Base-by-base conservation (phyloP, 768 basidiomycete species). In the Trichaptum fuscoviolaceum region DNA sequence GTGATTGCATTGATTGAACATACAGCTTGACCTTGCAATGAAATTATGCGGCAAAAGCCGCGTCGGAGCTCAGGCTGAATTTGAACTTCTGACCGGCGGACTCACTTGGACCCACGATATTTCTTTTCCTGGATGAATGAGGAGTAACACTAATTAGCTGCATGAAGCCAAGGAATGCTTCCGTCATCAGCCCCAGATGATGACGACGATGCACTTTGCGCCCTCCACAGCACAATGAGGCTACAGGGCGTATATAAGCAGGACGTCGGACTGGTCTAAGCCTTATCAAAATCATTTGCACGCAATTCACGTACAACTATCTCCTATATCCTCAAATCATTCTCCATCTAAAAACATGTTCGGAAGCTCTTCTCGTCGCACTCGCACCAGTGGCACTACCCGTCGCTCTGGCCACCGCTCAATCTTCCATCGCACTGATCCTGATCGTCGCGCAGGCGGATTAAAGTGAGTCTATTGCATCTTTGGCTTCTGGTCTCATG, bases 391-490 rank as follows among this genome's bases (percentile, higher is more conserved):
- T 17, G 34, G 20, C 12, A 6, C 42, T 20, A 52, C 42, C 10
- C 3, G 42, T 2, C 35, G 66, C 4, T 3, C 62, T 18, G 58
- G 57, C 17, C 62, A 27, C 24, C 66, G 64, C 18, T 52, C 26
- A 17, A 64, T 52, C n/a, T 65, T 64, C 57, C 66, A 67, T 18
- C 64, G 36, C 30, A 27, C 23, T 24, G 62, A 64, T 52, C 66
- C 66, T 17, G 62, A 65, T 59, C 66, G 66, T 57, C 66, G 66
- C 58, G 66, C 66, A 35, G 66, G 63, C 12, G 66, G 66, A 2
- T 23, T 67, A 20, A 65, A 67, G 66, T 66, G 24, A 61, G 65
- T 27, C 4, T 26, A 2, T 18, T 12, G 6, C 12, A 1, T 34
- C 3, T 3, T 34, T 12, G n/a, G n/a, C n/a, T n/a, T n/a, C n/a